These are phyloP conservation scores for Daedaleopsis sinensis DNA, from an alignment of 768 basidiomycete species.

Conservation along the genomic window DNA sequence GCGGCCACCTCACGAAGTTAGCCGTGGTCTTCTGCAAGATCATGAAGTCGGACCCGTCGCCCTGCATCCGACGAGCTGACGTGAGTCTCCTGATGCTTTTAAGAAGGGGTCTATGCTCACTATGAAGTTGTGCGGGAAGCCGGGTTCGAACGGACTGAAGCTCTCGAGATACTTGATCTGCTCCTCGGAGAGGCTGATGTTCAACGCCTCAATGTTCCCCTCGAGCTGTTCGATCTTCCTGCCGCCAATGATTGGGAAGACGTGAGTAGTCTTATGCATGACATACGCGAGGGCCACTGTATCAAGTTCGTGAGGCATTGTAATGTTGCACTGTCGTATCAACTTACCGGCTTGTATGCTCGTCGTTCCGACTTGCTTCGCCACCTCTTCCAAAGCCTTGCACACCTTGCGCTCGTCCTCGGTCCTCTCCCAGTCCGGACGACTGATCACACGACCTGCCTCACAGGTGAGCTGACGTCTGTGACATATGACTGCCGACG, in stretches of 20 bases:
- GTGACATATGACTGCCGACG: constrained; percentile 29
- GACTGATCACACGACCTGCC: constrained; percentile 35
- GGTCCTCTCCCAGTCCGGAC: constrained; percentile 42
- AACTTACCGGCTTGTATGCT: no score
- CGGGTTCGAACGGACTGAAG: constrained; percentile 44
- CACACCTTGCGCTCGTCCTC: constrained; percentile 44
- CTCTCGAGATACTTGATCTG: constrained; percentile 49
- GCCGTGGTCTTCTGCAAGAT: neutral
- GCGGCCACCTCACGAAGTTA: neutral
- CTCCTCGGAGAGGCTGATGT: constrained; percentile 43
- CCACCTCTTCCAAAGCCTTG: constrained; percentile 48
- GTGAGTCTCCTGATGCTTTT: no score
- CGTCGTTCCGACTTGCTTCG: constrained; percentile 18
- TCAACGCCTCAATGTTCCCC: constrained; percentile 40
- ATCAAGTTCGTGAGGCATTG: neutral
- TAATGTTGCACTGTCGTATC: neutral
- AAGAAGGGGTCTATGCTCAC: constrained; percentile 26
- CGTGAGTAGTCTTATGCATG: constrained; percentile 48
- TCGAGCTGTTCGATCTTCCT: constrained; percentile 47
- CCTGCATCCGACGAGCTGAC: neutral
- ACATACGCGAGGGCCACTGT: constrained; percentile 53
- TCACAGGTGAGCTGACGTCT: constrained; percentile 30
- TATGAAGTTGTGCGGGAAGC: constrained; percentile 42
- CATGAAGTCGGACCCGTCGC: neutral
- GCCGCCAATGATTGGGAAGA: constrained; percentile 52